Percentiles rank a stretch among this genome's conserved stretches.
phyloP scores from a whole-genome alignment of 2,329 filamentous ascomycete genomes.

The Lachnellula occidentalis region DNA sequence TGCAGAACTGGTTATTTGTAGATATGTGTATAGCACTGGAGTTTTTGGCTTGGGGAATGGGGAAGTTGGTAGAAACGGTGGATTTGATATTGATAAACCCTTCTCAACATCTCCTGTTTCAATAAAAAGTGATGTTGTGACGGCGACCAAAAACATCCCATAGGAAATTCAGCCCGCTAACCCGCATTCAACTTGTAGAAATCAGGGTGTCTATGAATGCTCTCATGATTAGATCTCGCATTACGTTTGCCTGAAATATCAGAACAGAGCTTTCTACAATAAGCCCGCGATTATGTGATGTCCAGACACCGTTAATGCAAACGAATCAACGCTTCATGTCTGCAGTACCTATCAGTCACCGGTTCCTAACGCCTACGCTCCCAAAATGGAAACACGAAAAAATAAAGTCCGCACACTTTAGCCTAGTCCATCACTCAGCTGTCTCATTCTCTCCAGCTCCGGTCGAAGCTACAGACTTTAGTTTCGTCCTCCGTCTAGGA shows the following conservation, averaged over 20 bases:
- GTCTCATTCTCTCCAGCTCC: conserved; percentile 4
- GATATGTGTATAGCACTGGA: not conserved
- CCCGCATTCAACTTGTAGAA: no score
- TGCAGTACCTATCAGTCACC: not conserved
- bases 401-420: not conserved
- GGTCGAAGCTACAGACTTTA: conserved; percentile 24
- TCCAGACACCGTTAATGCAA: not conserved
- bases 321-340: not conserved
- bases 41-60: not conserved
- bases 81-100: not conserved
- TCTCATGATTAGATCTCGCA: no score
- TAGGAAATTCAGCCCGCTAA: no score
- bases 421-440: not conserved
- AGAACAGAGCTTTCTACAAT: no score
- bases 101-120: no score
- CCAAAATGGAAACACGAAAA: not conserved
- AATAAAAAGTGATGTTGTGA: no score
- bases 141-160: no score
- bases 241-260: no score
- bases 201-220: no score
- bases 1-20: not conserved
- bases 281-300: no score
- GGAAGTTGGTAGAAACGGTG: not conserved
- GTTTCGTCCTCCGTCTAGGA: conserved; percentile 28
- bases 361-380: conserved; percentile 7